Evolutionary conservation across 345 rosid species (phyloP).

Genomic region (Rhizophora mangle): DNA sequence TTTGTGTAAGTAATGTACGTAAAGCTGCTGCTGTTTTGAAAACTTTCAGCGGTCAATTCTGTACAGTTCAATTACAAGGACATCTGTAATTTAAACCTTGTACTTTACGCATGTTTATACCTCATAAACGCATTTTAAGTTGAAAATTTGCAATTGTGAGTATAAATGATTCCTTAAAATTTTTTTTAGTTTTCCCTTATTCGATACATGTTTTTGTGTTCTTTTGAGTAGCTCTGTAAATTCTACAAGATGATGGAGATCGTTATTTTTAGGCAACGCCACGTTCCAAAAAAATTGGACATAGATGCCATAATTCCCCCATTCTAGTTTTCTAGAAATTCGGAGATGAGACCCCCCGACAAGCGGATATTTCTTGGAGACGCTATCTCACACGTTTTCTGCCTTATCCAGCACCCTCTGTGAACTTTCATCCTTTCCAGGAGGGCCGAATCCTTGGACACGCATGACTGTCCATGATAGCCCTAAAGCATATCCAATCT

Average conservation of each 20-base stretch:
- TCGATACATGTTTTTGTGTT: background rate
- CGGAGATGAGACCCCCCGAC: background rate
- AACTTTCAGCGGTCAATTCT: constrained; percentile 16
- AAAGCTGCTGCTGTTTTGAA: constrained; percentile 15
- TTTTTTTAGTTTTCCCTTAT: background rate
- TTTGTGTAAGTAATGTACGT: constrained; percentile 15
- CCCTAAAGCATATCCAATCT: constrained; percentile 21
- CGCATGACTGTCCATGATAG: background rate
- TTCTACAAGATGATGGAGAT: no score
- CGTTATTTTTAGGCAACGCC: no score
- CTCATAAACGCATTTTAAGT: background rate
- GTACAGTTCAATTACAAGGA: constrained; percentile 34
- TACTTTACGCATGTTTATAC: constrained; percentile 12
- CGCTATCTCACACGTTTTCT: constrained; percentile 9
- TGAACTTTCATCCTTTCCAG: constrained; percentile 1
- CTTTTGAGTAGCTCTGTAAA: no score
- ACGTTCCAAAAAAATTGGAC: no score
- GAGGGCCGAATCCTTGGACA: background rate
- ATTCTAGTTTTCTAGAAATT: background rate
- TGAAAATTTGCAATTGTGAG: constrained; percentile 2
- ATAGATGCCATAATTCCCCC: no score
- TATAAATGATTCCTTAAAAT: background rate
- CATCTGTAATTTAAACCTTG: constrained; percentile 11
- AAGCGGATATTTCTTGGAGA: constrained; percentile 8
- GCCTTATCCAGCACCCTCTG: constrained; percentile 13